Evolutionary conservation across 108 stramenopile species (phyloP), one percentile per base, ranked within the genome.

Genomic region (Skeletonema grethae): DNA sequence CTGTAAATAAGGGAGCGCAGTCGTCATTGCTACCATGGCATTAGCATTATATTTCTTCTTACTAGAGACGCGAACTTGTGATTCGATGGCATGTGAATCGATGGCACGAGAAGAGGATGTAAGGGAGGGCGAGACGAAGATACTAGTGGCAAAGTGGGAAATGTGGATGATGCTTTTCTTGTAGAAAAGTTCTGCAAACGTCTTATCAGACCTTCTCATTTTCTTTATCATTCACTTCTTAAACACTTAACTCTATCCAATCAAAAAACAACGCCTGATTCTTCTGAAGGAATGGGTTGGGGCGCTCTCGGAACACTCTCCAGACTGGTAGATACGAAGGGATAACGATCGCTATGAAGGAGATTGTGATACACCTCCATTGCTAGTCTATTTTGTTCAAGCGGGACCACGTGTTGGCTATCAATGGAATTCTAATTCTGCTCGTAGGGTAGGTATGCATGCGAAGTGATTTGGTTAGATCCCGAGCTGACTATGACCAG

Each of bases 321-420:
- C 28, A 16, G 57, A 57, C 16, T 29, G 57, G 24, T n/a, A n/a
- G n/a, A n/a, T 57, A 57, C 57, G 1, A 28, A 28, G 25, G 25
- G 25, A 28, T 28, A 28, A 0, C 1, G 25, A 28, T 28, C 25
- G 25, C 25, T 1, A 28, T 28, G 1, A 25, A 16, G 0, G 0
- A 1, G 57, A 29, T 13, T 3, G 2, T 16, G 57, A 29, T 13
- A 3, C 10, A 11, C 2, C 15, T 39, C 57, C 57, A 57, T 1
- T 57, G 9, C 11, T 11, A 3, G 10, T 57, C 25, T 3, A 11
- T 25, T 25, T 57, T 25, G 57, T 57, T 29, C 7, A 57, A 15
- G 57, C 57, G 24, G 57, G 57, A 57, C 7, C 57, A 28, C 57
- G 57, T 3, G 10, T 57, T 11, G 57, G 57, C n/a, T 57, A 29